Evolutionary conservation across 2,329 filamentous ascomycete genomes (phyloP), one percentile per base, ranked within the genome.

Genomic region (Neurospora sp.): DNA sequence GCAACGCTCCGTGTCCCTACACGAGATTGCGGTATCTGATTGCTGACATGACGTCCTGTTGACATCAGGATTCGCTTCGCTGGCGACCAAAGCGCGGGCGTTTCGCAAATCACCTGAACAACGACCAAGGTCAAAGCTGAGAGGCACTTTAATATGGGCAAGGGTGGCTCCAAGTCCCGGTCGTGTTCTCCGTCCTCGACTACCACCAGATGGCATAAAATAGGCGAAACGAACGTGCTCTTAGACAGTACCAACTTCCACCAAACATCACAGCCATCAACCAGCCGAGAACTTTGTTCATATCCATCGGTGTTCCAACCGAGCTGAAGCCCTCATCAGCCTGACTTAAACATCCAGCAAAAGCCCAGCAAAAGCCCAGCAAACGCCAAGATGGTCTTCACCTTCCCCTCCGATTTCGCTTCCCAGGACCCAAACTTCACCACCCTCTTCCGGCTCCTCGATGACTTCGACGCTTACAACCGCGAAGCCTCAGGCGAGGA

Each of bases 381-480:
- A 43, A 43, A 43, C 41, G 17, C 36, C 11, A 69, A 57, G 37
- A 73, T 72, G 72, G 71, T 73, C 28, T 72, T 72, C 70, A 46
- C 12, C 8, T 66, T 72, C 17, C 69, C 72, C 17, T 23, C 57
- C 8, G 66, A 72, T 68, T 67, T 71, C 37, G 69, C 68, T 66
- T 15, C 67, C 19, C 71, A 57, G 36, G 70, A 73, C 68, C 69
- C 71, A 38, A 72, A 72, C 66, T 73, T 73, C 69, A 73, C 71
- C 17, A 72, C 72, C 37, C 69, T 73, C 67, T 72, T 73, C 67
- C 72, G 72, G 12, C 71, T 73, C 36, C 74, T 82, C 43, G 72
- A 70, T 37, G 75, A 76, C 40, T 79, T 82, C 40, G 74, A 78
- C 36, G 72, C 73, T 52, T 76, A 80, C 67, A 76, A 82, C 23